Evolutionary conservation across 2,329 filamentous ascomycete species (phyloP), one percentile per base, ranked within the genome.

Genomic region (Ophiostoma ulmi): DNA sequence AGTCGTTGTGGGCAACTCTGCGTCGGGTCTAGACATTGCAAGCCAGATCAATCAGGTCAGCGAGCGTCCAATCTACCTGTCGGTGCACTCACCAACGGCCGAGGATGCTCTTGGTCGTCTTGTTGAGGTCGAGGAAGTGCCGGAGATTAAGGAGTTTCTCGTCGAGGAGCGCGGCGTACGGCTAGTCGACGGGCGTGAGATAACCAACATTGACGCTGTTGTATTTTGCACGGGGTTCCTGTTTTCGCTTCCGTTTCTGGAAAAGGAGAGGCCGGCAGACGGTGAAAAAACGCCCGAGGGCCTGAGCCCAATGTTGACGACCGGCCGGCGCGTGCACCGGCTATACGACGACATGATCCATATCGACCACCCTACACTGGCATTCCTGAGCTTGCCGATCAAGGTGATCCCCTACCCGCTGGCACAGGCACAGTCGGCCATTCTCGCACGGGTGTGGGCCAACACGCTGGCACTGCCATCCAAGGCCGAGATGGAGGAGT

Each of bases 151-250:
- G 8, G 87, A 80, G 76, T 91, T 83, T 74, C 79, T 84, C 14
- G 77, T 82, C 0, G 79, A 84, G 3, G 80, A 85, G 69, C 84
- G 87, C 73, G 88, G 85, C 3, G 84, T 93, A 1, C 80, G 83
- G n/a, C 91, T 93, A 70, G 81, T 82, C 66, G 85, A 92, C 75
- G 90, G 89, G 0, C 83, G 82, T 0, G 77, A 90, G 11, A 91
- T 93, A 76, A 80, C 80, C 3, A 81, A 88, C 44, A 80, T 98
- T 70, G 94, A 97, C 76, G 86, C 87, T 1, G 81, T 97, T 6
- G 78, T 98, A 38, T 97, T 94, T 79, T 94, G 92, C 78, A 97
- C 94, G 0, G 94, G 94, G 0, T 98, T 96, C 76, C 86, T 97
- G 71, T 97, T 92, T 80, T 89, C 90, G 5, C 91, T 91, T 71